Percentiles rank a stretch among this genome's conserved stretches.
Conservation (phyloP, 2,329 filamentous ascomycete genomes). For the Clarireedia homoeocarpa region DNA sequence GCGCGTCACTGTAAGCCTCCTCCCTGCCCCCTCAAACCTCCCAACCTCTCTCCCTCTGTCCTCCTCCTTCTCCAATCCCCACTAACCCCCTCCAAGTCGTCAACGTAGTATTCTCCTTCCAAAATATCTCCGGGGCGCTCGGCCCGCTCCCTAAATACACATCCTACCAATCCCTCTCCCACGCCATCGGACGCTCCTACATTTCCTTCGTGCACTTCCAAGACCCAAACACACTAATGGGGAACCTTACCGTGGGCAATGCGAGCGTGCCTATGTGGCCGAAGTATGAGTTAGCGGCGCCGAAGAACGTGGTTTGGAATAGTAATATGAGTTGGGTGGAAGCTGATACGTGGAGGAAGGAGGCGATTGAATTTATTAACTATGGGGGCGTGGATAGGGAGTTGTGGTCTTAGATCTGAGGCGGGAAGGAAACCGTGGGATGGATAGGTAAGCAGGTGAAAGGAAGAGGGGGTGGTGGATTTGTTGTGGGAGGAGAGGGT, state of each 20-base stretch:
- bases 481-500: background rate
- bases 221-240: constrained; percentile 33
- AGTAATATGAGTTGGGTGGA: constrained; percentile 37
- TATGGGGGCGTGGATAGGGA: constrained; percentile 31
- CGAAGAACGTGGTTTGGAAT: constrained; percentile 38
- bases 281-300: constrained; percentile 31
- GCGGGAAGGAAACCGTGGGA: no score
- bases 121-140: constrained; percentile 41
- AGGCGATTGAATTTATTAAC: constrained; percentile 39
- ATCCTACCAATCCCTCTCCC: constrained; percentile 27
- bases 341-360: constrained; percentile 39
- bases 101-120: constrained; percentile 44
- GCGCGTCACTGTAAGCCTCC: constrained; percentile 33
- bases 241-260: constrained; percentile 16
- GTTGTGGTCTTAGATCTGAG: constrained; percentile 22
- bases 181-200: constrained; percentile 20
- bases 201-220: constrained; percentile 34
- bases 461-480: background rate
- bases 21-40: background rate
- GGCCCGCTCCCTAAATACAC: constrained; percentile 38
- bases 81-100: constrained; percentile 23
- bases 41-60: background rate
- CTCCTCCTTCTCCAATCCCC: no score
- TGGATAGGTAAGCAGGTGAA: background rate
- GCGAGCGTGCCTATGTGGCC: constrained; percentile 34